These are phyloP conservation scores for Sphagnum contortum DNA, from an alignment of 225 moss, liverwort and hornwort genomes.

Conservation along the genomic window DNA sequence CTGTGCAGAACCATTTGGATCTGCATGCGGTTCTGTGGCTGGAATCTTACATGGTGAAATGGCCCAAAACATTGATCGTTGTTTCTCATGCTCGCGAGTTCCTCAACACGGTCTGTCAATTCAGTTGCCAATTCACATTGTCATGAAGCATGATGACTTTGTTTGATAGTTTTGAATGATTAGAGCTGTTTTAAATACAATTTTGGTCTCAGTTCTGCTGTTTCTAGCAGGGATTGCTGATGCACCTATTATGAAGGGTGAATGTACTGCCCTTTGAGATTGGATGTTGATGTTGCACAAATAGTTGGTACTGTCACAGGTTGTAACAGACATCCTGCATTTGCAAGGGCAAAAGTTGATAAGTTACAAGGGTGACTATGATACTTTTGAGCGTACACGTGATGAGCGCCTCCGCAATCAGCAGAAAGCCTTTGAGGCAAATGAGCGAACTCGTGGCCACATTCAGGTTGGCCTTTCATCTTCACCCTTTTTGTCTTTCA, in stretches of 20 bases:
- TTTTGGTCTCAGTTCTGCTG: no score
- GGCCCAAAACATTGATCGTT: slow-evolving; percentile 97
- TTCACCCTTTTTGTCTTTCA: background rate
- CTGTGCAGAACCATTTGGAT: slow-evolving; percentile 89
- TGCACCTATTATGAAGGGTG: no score
- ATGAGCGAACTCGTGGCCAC: slow-evolving; percentile 91
- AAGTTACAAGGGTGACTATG: slow-evolving; percentile 97
- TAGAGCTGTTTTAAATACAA: no score
- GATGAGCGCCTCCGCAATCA: slow-evolving; percentile 93
- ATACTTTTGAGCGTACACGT: slow-evolving; percentile 89
- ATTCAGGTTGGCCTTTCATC: slow-evolving; percentile 45
- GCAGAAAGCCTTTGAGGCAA: slow-evolving; percentile 94
- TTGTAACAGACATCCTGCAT: slow-evolving; percentile 89
- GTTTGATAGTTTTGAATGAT: no score
- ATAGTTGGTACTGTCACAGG: slow-evolving; percentile 26
- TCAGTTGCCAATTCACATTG: background rate
- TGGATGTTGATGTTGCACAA: no score
- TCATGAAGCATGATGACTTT: no score
- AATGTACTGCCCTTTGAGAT: no score
- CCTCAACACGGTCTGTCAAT: slow-evolving; percentile 67
- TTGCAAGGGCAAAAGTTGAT: slow-evolving; percentile 81
- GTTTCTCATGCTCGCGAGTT: slow-evolving; percentile 98
- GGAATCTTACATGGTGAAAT: slow-evolving; percentile 85
- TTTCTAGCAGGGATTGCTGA: no score
- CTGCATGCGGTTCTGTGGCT: slow-evolving; percentile 97